A percentile compares a stretch with the other conserved stretches of the same genome.
These are phyloP conservation scores for Periconia sp. DNA, from an alignment of 2,329 filamentous ascomycete species.

Conservation along the genomic window DNA sequence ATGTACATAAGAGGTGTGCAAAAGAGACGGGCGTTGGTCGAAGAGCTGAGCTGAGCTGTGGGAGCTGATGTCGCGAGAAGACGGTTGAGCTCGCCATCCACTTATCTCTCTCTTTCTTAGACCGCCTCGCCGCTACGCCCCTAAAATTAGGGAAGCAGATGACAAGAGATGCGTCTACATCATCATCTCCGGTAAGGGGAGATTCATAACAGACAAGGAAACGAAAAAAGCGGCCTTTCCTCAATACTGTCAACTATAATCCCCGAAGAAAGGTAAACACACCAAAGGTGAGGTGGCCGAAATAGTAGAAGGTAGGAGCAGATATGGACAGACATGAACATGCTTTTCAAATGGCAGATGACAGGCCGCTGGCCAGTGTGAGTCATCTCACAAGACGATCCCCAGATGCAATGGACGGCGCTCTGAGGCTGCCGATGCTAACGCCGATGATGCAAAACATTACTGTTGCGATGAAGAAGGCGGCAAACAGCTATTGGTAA, in stretches of 20 bases:
- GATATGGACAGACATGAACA: constrained; percentile 41
- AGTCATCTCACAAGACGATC: constrained; percentile 22
- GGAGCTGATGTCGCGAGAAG: not conserved
- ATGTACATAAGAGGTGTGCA: constrained; percentile 31
- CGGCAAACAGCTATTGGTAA: constrained; percentile 27
- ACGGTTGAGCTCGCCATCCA: not conserved
- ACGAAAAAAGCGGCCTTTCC: constrained; percentile 13
- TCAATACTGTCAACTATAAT: constrained; percentile 18
- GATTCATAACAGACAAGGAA: constrained; percentile 13
- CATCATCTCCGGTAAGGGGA: constrained; percentile 28
- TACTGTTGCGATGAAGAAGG: constrained; percentile 26
- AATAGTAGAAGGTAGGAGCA: constrained; percentile 22
- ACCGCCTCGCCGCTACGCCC: constrained; percentile 10
- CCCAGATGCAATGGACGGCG: constrained; percentile 23
- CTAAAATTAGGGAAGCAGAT: constrained; percentile 33
- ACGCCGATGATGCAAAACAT: constrained; percentile 42
- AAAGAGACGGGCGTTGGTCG: constrained; percentile 10
- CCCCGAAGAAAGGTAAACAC: constrained; percentile 20
- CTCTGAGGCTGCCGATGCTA: constrained; percentile 30
- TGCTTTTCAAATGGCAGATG: constrained; percentile 32
- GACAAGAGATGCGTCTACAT: constrained; percentile 29
- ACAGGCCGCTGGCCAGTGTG: constrained; percentile 25
- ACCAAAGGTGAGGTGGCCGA: constrained; percentile 17
- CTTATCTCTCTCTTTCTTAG: constrained; percentile 1
- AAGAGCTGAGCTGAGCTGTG: not conserved